Conservation (phyloP, 176 grass and related monocot genomes). For the Poa annua region DNA sequence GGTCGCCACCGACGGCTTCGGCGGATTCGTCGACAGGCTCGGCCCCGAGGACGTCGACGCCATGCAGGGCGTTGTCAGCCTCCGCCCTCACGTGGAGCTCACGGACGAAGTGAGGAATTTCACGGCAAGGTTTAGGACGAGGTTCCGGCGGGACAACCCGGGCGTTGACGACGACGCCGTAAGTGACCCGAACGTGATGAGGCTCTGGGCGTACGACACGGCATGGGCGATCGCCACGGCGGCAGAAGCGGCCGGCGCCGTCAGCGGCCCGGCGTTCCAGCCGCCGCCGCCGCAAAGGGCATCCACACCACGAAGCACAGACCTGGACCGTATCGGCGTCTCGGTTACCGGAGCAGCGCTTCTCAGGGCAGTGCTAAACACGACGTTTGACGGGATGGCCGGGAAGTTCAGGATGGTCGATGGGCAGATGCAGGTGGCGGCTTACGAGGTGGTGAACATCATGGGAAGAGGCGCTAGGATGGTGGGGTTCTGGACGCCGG, state of each 20-base stretch:
- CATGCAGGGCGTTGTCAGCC: constrained; percentile 70
- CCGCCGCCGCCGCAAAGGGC: background rate
- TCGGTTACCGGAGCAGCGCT: constrained; percentile 50
- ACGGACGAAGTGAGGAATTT: constrained; percentile 36
- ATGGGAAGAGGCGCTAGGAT: constrained; percentile 50
- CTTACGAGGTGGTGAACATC: constrained; percentile 79
- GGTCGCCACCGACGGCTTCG: constrained; percentile 53
- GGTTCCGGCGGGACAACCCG: constrained; percentile 45
- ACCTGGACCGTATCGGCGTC: constrained; percentile 57
- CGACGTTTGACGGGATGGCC: constrained; percentile 62
- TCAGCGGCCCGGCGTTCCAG: constrained; percentile 39
- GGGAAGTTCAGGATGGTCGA: constrained; percentile 61
- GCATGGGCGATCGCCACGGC: constrained; percentile 54
- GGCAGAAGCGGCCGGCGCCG: constrained; percentile 29
- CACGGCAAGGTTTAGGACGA: constrained; percentile 43
- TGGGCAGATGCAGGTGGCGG: constrained; percentile 59
- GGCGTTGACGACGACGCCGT: background rate
- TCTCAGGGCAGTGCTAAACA: constrained; percentile 43
- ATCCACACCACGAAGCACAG: constrained; percentile 43
- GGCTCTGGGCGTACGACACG: constrained; percentile 64
- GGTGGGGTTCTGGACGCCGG: constrained; percentile 70
- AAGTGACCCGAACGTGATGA: background rate
- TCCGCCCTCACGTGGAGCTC: constrained; percentile 41
- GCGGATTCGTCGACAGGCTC: constrained; percentile 12
- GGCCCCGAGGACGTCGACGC: constrained; percentile 10